These are phyloP conservation scores for Aschersonia sp. DNA, from an alignment of 2,329 filamentous ascomycete species.

Conservation along the genomic window DNA sequence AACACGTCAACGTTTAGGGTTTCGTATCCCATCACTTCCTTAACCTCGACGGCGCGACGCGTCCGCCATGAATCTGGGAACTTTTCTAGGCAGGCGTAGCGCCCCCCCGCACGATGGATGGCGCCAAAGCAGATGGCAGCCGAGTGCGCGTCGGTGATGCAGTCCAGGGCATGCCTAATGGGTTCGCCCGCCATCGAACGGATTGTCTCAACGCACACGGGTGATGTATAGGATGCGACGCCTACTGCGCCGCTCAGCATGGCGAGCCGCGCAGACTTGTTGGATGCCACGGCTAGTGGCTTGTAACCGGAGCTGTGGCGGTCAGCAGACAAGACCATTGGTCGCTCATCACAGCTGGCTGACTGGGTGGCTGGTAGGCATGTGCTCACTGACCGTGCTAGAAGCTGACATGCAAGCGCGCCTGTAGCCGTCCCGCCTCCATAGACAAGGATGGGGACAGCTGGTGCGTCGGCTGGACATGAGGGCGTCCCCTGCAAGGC, in stretches of 20 bases:
- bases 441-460: neutral
- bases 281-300: neutral
- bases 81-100: constrained; percentile 17
- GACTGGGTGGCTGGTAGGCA: neutral
- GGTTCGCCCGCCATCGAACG: neutral
- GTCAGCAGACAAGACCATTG: neutral
- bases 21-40: constrained; percentile 10
- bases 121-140: constrained; percentile 11
- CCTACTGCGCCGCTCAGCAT: neutral
- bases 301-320: neutral
- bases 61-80: constrained; percentile 9
- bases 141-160: constrained; percentile 15
- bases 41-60: constrained; percentile 9
- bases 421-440: neutral
- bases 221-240: neutral
- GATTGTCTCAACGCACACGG: neutral
- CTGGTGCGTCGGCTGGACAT: neutral
- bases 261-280: neutral
- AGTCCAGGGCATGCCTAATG: constrained; percentile 14
- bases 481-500: neutral
- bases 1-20: constrained; percentile 1
- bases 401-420: neutral
- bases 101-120: constrained; percentile 13
- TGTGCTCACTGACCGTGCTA: neutral
- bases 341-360: too few relatives aligned